Evolutionary conservation across 441 rosid species (phyloP), one percentile per base, ranked within the genome.

Genomic region (Pelargonium cotyledonis): DNA sequence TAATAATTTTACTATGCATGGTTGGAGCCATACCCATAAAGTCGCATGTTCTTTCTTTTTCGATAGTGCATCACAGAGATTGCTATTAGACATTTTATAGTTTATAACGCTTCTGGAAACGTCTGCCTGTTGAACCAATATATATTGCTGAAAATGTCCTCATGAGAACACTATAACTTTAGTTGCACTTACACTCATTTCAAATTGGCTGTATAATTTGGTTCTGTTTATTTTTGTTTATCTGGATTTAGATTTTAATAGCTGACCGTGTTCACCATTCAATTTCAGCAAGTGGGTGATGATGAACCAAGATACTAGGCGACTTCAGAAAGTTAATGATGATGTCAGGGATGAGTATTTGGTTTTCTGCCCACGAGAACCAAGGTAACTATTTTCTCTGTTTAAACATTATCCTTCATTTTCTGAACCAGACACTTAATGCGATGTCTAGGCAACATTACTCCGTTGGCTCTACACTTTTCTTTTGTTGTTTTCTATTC

Each of bases 221-320:
- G 46, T 64, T 2, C 38, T 43, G 68, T 66, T 38, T 61, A 8
- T 67, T 41, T 66, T 53, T 3, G 60, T 72, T 43, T 46, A 31
- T 72, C 53, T 68, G 73, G 64, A 53, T 21, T 26, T 9, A 63
- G 26, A 14, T 73, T 16, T 19, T 64, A 8, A 18, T 58, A 69
- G 68, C 69, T 76, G 60, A 75, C 47, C 55, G 6, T 55, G 43
- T 70, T 41, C 49, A 65, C 46, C 55, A 9, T 63, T 66, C 77
- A 75, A 67, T 88, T 75, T 77, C 90, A 94, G 97, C 80, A 94
- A 94, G 83, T 94, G 99, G 99, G 96, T 94, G 80, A 94, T 87
- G 97, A 94, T 94, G 97, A 94, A 91, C 79, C 88, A 88, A 75
- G 89, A 88, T 75, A 91, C 97, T 4, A 85, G 99, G 76, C 84